Conservation (phyloP, 352 stramenopile species). For the Phytophthora pistaciae region DNA sequence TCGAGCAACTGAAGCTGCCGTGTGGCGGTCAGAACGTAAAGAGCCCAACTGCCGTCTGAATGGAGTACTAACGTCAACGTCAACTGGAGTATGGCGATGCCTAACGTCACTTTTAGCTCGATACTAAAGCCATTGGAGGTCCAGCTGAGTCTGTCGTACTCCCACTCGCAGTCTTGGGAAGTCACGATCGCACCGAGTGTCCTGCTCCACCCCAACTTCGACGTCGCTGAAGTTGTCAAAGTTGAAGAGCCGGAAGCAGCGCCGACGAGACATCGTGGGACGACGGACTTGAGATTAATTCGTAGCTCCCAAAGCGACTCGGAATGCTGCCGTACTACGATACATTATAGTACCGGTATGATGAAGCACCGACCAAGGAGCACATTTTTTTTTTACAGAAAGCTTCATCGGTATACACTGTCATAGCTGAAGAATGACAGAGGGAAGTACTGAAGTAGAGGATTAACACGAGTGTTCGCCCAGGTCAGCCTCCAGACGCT, state of each 20-base stretch:
- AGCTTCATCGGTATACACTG: too few species aligned
- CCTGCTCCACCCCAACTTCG: conserved; percentile 26
- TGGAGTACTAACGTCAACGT: background rate
- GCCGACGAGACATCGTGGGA: conserved; percentile 6
- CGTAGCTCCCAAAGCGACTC: too few species aligned
- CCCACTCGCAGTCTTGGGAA: conserved; percentile 33
- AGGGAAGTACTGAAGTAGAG: too few species aligned
- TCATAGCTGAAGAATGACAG: too few species aligned
- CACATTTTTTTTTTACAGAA: too few species aligned
- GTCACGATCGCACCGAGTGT: conserved; percentile 52
- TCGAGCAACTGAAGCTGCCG: conserved; percentile 27
- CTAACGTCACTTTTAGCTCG: conserved; percentile 44
- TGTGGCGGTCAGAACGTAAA: conserved; percentile 7
- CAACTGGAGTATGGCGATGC: conserved; percentile 30
- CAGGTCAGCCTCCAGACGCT: too few species aligned
- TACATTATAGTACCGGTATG: too few species aligned
- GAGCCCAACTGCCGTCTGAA: background rate
- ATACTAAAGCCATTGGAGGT: conserved; percentile 65
- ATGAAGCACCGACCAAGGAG: too few species aligned
- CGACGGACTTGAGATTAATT: too few species aligned
- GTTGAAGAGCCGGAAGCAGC: conserved; percentile 5
- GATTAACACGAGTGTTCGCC: too few species aligned
- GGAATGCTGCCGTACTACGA: too few species aligned
- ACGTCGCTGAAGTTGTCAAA: conserved; percentile 5
- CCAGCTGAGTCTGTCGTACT: conserved; percentile 45